Evolutionary conservation across 2,329 filamentous ascomycete genomes (phyloP).

Genomic region (Colletotrichum karsti): DNA sequence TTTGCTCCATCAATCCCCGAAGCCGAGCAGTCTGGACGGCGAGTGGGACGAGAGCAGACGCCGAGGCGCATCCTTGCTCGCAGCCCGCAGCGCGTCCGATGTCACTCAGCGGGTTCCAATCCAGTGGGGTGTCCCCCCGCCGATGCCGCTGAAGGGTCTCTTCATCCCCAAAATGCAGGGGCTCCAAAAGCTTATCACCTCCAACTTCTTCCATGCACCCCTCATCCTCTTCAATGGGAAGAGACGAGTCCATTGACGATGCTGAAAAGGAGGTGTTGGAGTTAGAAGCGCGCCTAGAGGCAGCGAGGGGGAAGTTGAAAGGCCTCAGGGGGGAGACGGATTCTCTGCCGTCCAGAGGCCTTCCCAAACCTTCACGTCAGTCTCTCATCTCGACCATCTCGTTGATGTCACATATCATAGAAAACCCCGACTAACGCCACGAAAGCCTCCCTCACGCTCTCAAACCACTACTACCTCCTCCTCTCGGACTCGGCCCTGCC

Average conservation of each 20-base stretch:
- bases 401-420: conserved; percentile 21
- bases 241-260: conserved; percentile 32
- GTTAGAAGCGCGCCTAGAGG: conserved; percentile 62
- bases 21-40: conserved; percentile 3
- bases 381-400: conserved; percentile 26
- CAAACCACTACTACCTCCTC: conserved; percentile 75
- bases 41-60: conserved; percentile 22
- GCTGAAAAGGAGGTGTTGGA: conserved; percentile 64
- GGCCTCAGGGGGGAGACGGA: conserved; percentile 43
- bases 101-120: not conserved
- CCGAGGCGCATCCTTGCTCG: conserved; percentile 14
- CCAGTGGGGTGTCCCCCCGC: not conserved
- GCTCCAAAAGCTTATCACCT: conserved; percentile 21
- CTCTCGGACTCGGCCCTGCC: conserved; percentile 85
- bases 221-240: conserved; percentile 33
- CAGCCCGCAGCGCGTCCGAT: not conserved
- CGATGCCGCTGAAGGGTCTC: conserved; percentile 12
- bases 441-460: conserved; percentile 3
- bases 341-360: not conserved
- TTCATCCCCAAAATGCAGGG: conserved; percentile 5
- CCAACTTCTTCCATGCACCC: not conserved
- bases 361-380: conserved; percentile 30
- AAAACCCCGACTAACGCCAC: conserved; percentile 2
- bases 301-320: conserved; percentile 54
- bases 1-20: conserved; percentile 24